Percentiles rank a stretch among this genome's conserved stretches.
These are phyloP conservation scores for Roridomyces roridus DNA, from an alignment of 768 basidiomycete species.

Conservation along the genomic window DNA sequence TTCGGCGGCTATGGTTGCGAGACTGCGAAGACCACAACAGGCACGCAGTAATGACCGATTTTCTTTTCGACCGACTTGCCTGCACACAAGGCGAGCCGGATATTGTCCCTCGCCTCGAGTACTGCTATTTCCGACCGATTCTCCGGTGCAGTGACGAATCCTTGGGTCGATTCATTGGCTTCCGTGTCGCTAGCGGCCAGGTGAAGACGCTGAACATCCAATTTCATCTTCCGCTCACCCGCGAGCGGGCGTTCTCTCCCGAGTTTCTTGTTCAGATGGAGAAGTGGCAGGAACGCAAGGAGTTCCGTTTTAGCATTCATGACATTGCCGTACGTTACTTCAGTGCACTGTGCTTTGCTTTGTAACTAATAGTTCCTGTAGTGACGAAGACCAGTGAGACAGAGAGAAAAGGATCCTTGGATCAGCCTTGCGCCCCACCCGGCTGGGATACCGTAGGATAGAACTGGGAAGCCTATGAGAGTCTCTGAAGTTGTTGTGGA, in stretches of 20 bases:
- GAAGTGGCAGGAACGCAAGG: not conserved
- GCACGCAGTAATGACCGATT: constrained; percentile 1
- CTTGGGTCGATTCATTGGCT: not conserved
- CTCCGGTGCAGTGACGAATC: not conserved
- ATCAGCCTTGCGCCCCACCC: too few species aligned
- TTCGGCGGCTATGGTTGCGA: not conserved
- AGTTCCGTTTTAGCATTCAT: too few species aligned
- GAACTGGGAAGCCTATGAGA: too few species aligned
- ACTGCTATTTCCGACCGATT: not conserved
- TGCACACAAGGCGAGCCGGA: not conserved
- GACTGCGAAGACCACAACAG: not conserved
- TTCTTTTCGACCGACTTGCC: not conserved
- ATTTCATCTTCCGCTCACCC: not conserved
- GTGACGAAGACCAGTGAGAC: too few species aligned
- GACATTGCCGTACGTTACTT: too few species aligned
- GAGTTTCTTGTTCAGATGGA: not conserved
- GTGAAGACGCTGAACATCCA: not conserved
- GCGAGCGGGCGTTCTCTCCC: not conserved
- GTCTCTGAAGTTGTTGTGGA: too few species aligned
- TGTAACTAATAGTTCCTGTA: too few species aligned
- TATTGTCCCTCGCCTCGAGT: not conserved
- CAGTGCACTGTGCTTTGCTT: too few species aligned
- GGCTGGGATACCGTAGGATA: too few species aligned
- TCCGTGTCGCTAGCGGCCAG: not conserved
- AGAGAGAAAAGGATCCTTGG: too few species aligned